Evolutionary conservation across 306 rosid genomes (phyloP).

Genomic region (Bauhinia variegata): DNA sequence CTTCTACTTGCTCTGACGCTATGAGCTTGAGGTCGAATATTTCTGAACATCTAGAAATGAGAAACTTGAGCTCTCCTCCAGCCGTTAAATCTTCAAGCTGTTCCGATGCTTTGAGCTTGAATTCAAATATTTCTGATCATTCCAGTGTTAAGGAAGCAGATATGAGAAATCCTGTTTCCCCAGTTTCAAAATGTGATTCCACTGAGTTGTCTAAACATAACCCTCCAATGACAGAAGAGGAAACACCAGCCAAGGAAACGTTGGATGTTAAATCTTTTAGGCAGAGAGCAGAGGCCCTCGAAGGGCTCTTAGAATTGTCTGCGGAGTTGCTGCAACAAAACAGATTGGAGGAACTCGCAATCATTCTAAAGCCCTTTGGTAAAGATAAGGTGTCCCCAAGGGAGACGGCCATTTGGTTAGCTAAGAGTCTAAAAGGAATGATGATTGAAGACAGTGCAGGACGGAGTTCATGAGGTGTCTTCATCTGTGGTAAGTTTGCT

Average conservation of each 20-base stretch:
- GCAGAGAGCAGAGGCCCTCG: constrained; percentile 98
- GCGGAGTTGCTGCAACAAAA: constrained; percentile 90
- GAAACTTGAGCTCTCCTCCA: constrained; percentile 22
- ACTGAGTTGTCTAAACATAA: constrained; percentile 48
- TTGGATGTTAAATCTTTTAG: constrained; percentile 86
- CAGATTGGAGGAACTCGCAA: constrained; percentile 87
- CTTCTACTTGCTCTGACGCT: constrained; percentile 47
- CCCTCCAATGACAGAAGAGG: constrained; percentile 61
- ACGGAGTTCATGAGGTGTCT: constrained; percentile 56
- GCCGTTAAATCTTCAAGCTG: constrained; percentile 50
- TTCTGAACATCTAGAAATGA: constrained; percentile 49
- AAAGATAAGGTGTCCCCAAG: constrained; percentile 96
- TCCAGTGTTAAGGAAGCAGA: constrained; percentile 55
- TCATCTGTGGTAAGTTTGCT: constrained; percentile 36
- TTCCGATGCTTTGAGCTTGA: constrained; percentile 53
- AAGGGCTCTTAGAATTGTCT: constrained; percentile 91
- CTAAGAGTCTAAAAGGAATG: constrained; percentile 97
- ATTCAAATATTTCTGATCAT: constrained; percentile 53
- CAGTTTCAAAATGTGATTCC: constrained; percentile 54
- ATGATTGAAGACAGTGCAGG: constrained; percentile 71
- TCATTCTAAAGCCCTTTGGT: constrained; percentile 92
- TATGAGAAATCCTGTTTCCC: constrained; percentile 40
- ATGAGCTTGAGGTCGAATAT: constrained; percentile 34
- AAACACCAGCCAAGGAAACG: constrained; percentile 62
- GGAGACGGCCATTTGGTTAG: constrained; percentile 99